Percentiles rank a stretch among this genome's conserved stretches.
These are phyloP conservation scores for Daldinia vernicosa DNA, from an alignment of 495 filamentous ascomycete species.

Conservation along the genomic window DNA sequence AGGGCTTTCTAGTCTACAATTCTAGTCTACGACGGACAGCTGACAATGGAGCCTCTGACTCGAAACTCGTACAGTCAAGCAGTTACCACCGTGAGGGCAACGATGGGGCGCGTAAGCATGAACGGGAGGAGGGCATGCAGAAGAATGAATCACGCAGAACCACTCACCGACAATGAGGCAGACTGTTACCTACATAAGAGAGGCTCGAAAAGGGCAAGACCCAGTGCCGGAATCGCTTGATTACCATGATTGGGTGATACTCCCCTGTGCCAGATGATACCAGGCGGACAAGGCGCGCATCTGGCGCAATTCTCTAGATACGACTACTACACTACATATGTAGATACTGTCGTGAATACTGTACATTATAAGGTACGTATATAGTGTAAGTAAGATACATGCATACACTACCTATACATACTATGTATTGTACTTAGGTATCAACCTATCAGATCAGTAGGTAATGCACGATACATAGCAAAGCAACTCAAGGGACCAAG, in stretches of 20 bases:
- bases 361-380: conserved; percentile 7
- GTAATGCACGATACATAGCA: conserved; percentile 19
- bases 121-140: conserved; percentile 20
- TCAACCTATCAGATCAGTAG: conserved; percentile 16
- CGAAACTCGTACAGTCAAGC: background rate
- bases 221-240: conserved; percentile 29
- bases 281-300: conserved; percentile 27
- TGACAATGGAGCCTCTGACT: conserved; percentile 11
- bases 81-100: conserved; percentile 3
- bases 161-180: conserved; percentile 41
- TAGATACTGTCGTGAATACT: conserved; percentile 16
- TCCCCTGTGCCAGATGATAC: conserved; percentile 20
- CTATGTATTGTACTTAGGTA: background rate
- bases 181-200: conserved; percentile 30
- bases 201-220: conserved; percentile 32
- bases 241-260: conserved; percentile 31
- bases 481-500: conserved; percentile 21
- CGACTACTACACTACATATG: background rate
- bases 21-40: conserved; percentile 3
- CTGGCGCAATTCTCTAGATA: conserved; percentile 24
- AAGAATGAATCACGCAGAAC: conserved; percentile 19
- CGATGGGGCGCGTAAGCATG: conserved; percentile 31
- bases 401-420: background rate
- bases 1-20: conserved; percentile 20
- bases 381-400: background rate